Conservation (phyloP, 805 yeast species). For the Saccharomycopsis vini region DNA sequence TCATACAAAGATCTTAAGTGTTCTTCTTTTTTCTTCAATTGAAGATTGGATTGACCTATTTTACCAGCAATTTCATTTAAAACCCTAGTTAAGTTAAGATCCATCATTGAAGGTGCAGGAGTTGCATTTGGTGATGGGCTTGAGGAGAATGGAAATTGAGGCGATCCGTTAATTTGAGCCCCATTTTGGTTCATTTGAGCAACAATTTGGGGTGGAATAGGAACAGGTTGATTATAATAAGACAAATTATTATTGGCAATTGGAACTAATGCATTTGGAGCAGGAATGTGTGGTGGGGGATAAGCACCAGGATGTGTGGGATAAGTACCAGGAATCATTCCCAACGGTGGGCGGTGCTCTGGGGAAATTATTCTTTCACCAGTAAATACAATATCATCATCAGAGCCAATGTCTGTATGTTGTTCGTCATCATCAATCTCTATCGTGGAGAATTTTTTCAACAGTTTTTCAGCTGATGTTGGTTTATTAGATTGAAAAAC, state of each 20-base stretch:
- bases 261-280: no score
- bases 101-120: no score
- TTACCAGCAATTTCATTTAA: not conserved
- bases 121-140: not conserved
- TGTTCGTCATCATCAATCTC: not conserved
- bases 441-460: not conserved
- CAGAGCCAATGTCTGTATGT: not conserved
- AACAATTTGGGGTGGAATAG: not conserved
- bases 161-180: not conserved
- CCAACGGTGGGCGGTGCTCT: no score
- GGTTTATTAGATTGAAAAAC: not conserved
- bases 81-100: not conserved
- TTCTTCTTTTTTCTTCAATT: not conserved
- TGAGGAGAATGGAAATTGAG: not conserved
- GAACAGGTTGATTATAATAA: not conserved
- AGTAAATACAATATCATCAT: slow-evolving; percentile 2
- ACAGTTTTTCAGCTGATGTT: not conserved
- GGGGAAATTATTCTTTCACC: slow-evolving; percentile 3
- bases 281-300: no score
- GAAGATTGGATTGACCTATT: not conserved
- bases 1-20: not conserved
- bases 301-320: no score
- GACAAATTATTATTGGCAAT: no score
- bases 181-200: not conserved
- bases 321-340: no score